Percentiles rank a stretch among this genome's conserved stretches.
phyloP scores from a whole-genome alignment of 306 rosid genomes.

The Lupinus albus region DNA sequence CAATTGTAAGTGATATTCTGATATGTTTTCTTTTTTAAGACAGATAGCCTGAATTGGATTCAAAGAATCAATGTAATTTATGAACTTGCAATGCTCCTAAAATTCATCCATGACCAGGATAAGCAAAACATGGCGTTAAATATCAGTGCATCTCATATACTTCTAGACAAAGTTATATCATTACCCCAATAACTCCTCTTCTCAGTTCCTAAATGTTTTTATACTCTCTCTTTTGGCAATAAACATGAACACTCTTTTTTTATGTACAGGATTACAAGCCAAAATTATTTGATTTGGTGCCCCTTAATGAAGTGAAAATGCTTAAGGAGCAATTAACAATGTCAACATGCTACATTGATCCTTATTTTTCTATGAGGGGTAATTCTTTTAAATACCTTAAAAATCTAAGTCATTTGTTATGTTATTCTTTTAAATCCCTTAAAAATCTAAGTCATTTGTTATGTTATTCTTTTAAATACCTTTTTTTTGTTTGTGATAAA shows the following conservation, averaged over 20 bases:
- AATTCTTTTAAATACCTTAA: background rate
- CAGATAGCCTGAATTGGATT: constrained; percentile 57
- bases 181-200: background rate
- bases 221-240: background rate
- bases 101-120: constrained; percentile 58
- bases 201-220: background rate
- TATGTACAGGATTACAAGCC: constrained; percentile 56
- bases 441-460: too few relatives aligned
- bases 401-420: background rate
- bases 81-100: constrained; percentile 56
- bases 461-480: too few relatives aligned
- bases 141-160: constrained; percentile 53
- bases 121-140: constrained; percentile 51
- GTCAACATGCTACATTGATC: constrained; percentile 48
- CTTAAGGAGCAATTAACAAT: constrained; percentile 41
- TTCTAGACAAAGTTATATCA: constrained; percentile 62
- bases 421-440: too few relatives aligned
- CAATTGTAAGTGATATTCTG: background rate
- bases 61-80: constrained; percentile 54
- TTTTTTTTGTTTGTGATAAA: too few relatives aligned
- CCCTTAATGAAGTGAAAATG: constrained; percentile 39
- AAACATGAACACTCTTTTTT: background rate
- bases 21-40: background rate
- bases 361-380: constrained; percentile 55
- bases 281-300: constrained; percentile 48